A percentile compares a stretch with the other conserved stretches of the same genome.
Conservation (phyloP, 768 basidiomycete genomes). For the Hericium alpestre region DNA sequence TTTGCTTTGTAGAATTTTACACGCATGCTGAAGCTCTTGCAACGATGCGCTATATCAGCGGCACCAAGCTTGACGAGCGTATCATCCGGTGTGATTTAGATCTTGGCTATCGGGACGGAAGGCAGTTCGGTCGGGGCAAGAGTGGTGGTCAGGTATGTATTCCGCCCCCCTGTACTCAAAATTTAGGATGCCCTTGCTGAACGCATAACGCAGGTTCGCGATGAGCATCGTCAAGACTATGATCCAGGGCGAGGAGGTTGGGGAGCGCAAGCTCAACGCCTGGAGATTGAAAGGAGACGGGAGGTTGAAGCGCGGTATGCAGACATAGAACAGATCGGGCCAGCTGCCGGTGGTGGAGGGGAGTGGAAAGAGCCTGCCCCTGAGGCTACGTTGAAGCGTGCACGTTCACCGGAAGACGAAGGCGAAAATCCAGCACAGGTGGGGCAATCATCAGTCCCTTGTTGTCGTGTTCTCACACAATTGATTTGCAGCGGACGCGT, state of each 20-base stretch:
- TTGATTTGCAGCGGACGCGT: conserved; percentile 47
- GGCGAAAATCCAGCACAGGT: conserved; percentile 49
- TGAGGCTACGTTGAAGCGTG: conserved; percentile 46
- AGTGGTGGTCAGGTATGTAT: conserved; percentile 77
- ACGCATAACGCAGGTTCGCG: conserved; percentile 44
- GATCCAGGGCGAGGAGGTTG: conserved; percentile 93
- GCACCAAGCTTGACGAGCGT: conserved; percentile 97
- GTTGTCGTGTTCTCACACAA: not conserved
- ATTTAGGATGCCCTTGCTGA: not conserved
- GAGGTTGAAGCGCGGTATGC: conserved; percentile 82
- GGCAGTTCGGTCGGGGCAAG: conserved; percentile 95
- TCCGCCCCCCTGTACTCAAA: not conserved
- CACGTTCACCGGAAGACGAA: conserved; percentile 71
- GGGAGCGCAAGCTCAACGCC: conserved; percentile 76
- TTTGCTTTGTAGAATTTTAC: conserved; percentile 96
- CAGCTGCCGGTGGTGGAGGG: conserved; percentile 73
- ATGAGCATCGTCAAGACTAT: conserved; percentile 95
- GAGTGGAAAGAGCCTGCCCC: conserved; percentile 65
- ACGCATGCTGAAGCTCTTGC: conserved; percentile 89
- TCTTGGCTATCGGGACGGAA: conserved; percentile 89
- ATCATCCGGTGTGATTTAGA: conserved; percentile 98
- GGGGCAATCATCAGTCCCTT: conserved; percentile 16
- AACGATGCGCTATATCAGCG: conserved; percentile 87
- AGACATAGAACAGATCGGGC: conserved; percentile 69
- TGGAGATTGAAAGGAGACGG: conserved; percentile 64